These are phyloP conservation scores for Akanthomyces uredinophilus DNA, from an alignment of 2,329 filamentous ascomycete genomes.

Conservation along the genomic window DNA sequence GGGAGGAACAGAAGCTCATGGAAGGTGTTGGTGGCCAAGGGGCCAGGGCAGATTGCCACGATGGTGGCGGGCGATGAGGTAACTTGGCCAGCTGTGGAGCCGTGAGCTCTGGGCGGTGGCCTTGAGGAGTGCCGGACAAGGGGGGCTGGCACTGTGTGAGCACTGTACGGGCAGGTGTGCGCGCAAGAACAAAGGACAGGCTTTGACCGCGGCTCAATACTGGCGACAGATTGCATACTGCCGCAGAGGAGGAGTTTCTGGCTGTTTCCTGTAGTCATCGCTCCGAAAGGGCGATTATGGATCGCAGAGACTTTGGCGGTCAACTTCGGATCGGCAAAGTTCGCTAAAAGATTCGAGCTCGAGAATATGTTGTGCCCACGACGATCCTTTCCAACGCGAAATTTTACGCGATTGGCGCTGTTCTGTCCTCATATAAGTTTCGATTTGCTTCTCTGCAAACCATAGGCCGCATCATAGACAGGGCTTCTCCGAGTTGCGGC, in stretches of 20 bases:
- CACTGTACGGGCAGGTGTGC: neutral
- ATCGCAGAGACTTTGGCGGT: neutral
- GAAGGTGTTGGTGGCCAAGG: slow-evolving; percentile 4
- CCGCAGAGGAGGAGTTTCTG: neutral
- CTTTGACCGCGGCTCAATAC: neutral
- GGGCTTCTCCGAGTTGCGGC: neutral
- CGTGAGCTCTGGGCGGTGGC: neutral
- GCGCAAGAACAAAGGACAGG: neutral
- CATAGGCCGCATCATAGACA: neutral
- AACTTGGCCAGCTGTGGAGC: slow-evolving; percentile 3
- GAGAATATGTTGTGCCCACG: neutral
- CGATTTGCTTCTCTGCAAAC: neutral
- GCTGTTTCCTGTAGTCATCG: neutral
- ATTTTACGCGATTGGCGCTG: neutral
- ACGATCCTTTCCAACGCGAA: neutral
- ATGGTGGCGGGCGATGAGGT: slow-evolving; percentile 11
- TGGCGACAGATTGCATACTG: neutral
- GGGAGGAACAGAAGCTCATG: slow-evolving; percentile 2
- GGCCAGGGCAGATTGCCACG: slow-evolving; percentile 2
- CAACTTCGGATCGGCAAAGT: neutral
- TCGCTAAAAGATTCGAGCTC: neutral
- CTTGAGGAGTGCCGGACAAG: neutral
- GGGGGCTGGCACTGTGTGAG: neutral
- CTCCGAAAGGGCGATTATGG: no score
- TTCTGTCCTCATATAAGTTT: no score